Base-by-base conservation (phyloP, 2,329 filamentous ascomycete species). In the Juglanconis sp. region DNA sequence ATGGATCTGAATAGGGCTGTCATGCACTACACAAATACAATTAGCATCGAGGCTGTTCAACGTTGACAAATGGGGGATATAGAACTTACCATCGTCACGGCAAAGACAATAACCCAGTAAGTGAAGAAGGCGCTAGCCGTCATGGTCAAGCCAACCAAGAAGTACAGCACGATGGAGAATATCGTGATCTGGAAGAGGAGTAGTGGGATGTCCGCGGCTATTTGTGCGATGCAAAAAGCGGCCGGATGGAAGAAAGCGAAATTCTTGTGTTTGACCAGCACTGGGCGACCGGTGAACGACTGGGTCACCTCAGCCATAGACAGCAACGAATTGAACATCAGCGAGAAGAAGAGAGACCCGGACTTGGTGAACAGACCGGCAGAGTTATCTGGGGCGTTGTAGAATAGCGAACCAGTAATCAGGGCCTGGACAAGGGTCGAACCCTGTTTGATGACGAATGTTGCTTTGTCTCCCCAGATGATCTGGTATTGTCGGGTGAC, bases 301-400 rank as follows among this genome's bases (percentile, higher is more conserved):
- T 84, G 80, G 0, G 81, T 87, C 1, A 90, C 87, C 70, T 91
- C 88, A 1, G 85, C 81, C 79, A 90, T 84, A 32, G 85, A 79
- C 1, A 89, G 68, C 9, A 90, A 71, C 57, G 80, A 77, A 68
- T 88, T 86, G 71, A 82, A 86, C 0, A 90, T 74, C 0, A 89
- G 74, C 0, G 86, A 76, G 54, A 89, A 82, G 76, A 90, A 91
- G 5, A 87, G 73, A 0, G 86, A 80, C 51, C 87, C 88, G 0
- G 80, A 79, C 66, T 88, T 88, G 65, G 82, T 68, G 69, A 90
- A 90, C 0, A 90, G 71, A 7, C 87, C 87, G 1, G 72, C 76
- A 0, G 85, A 83, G 53, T 80, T 84, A 30, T 74, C 62, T 0
- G 86, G 80, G 0, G 86, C 82, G 59, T 85, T 79, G 72, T 90